Conservation (phyloP, 495 filamentous ascomycete species). For the Penicillium cinerascens region DNA sequence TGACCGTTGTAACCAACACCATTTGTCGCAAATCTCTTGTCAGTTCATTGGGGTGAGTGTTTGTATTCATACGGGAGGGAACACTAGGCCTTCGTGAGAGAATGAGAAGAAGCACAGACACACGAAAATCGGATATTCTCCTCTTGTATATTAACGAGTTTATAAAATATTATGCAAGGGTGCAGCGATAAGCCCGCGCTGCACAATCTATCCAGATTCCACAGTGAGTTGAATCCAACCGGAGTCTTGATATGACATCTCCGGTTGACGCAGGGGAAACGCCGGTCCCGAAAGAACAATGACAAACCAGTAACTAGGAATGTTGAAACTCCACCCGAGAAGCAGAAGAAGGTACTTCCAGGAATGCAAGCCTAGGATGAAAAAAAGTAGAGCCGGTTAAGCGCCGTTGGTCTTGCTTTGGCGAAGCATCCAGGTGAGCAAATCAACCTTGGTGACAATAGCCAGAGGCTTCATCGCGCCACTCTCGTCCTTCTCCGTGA, state of each 20-base stretch:
- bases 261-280: conserved; percentile 12
- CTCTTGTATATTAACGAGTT: not conserved
- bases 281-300: conserved; percentile 13
- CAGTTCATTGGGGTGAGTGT: conserved; percentile 28
- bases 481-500: conserved; percentile 66
- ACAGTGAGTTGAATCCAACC: conserved; percentile 20
- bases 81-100: conserved; percentile 6
- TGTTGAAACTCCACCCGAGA: conserved; percentile 24
- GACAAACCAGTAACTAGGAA: conserved; percentile 14
- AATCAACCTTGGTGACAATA: conserved; percentile 93
- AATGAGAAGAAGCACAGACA: not conserved
- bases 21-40: conserved; percentile 36
- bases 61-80: conserved; percentile 17
- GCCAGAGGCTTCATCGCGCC: conserved; percentile 74
- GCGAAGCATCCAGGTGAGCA: conserved; percentile 89
- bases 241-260: not conserved
- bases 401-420: conserved; percentile 40
- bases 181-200: conserved; percentile 1
- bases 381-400: conserved; percentile 5
- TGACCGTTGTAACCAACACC: conserved; percentile 41
- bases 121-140: not conserved
- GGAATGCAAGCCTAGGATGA: conserved; percentile 7
- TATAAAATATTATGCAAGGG: conserved; percentile 10
- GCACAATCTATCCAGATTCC: conserved; percentile 13
- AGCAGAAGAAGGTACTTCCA: not conserved